Conservation (phyloP, 2,329 filamentous ascomycete genomes). For the Xylaria sp. region DNA sequence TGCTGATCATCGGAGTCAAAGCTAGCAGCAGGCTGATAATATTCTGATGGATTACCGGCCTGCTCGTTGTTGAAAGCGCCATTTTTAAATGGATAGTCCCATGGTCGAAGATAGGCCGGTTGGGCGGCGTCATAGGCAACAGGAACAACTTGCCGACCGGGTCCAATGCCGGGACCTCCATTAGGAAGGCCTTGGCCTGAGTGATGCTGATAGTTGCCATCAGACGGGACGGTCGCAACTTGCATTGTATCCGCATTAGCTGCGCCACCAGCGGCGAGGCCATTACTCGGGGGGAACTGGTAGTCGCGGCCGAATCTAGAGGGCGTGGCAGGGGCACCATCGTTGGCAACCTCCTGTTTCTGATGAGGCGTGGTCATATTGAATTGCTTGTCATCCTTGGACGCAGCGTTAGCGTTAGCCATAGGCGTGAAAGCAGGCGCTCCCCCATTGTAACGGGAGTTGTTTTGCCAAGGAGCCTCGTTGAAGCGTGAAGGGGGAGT, state of each 20-base stretch:
- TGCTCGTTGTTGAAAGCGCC: background rate
- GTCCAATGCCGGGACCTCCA: background rate
- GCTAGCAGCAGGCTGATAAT: too few relatives aligned
- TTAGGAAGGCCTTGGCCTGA: background rate
- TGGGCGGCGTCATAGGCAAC: too few relatives aligned
- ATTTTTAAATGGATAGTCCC: too few relatives aligned
- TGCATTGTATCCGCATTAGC: background rate
- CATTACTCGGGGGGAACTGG: too few relatives aligned
- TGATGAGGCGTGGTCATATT: background rate
- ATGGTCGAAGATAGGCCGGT: too few relatives aligned
- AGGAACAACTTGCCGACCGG: too few relatives aligned
- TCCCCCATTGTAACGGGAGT: background rate
- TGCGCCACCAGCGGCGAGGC: background rate
- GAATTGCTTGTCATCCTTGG: background rate
- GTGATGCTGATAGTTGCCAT: background rate
- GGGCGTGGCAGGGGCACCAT: background rate
- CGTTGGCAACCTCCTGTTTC: background rate
- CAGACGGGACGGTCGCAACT: background rate
- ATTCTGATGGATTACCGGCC: too few relatives aligned
- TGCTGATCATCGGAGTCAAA: background rate
- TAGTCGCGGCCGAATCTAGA: too few relatives aligned
- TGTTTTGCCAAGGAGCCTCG: background rate
- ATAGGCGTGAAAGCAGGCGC: slow-evolving; percentile 4
- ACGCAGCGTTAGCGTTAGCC: background rate
- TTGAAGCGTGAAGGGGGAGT: too few relatives aligned